Base-by-base conservation (phyloP, 2,329 filamentous ascomycete species). In the Trichoderma hamatum region DNA sequence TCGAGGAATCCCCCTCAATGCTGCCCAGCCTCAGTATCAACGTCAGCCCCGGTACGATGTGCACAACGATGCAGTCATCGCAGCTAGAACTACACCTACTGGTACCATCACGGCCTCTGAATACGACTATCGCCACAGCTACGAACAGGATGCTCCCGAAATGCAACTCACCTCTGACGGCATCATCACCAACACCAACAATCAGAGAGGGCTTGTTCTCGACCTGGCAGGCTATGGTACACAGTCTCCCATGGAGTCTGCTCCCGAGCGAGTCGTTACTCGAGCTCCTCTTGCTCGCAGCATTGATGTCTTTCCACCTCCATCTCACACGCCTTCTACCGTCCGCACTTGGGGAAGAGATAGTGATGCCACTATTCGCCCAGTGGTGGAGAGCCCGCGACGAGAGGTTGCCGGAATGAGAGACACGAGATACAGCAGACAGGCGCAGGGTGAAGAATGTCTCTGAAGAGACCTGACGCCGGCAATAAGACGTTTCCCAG, bases 301-400 rank as follows among this genome's bases (percentile, higher is more conserved):
- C 21, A 36, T 55, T 13, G 32, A 64, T 7, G n/a, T 32, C 16
- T 32, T 13, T 2, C 55, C 52, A 26, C 52, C 28, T 43, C 16
- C 54, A n/a, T 19, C 39, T 13, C 52, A 28, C 5, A n/a, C 63
- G 1, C 39, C 54, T 26, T 34, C 61, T 3, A 56, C 54, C 16
- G 63, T 59, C 21, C 54, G 63, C 1, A 67, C 63, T 3, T 67
- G 63, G 63, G 63, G 63, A 21, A 58, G 54, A 24, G 63, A 58
- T 10, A 49, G 52, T 7, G 30, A 58, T n/a, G 63, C 36, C 5
- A 67, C 63, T 7, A 67, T 67, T 36, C 52, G 63, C 4, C 14
- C 63, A 5, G 63, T 67, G 28, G 54, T 67, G 2, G 63, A 67
- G 21, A 51, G 30, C 59, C 63, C 39, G 3, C 26, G 63, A 2